phyloP scores from a whole-genome alignment of 2,329 filamentous ascomycete genomes.

The Diaporthe sp. region DNA sequence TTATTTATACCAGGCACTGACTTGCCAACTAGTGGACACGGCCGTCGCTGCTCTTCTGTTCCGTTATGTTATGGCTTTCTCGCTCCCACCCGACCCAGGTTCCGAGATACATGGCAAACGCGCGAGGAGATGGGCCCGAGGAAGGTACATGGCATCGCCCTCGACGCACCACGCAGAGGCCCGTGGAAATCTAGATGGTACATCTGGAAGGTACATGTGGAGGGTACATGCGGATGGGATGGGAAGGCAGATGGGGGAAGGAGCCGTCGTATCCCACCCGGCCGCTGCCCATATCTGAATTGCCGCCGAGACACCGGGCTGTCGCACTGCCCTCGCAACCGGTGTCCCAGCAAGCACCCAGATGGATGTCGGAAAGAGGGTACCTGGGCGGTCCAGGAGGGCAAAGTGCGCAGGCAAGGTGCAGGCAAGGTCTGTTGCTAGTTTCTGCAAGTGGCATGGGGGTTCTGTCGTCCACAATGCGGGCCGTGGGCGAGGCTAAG shows the following conservation, averaged over 20 bases:
- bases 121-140: slow-evolving; percentile 1
- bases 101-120: slow-evolving; percentile 4
- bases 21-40: slow-evolving; percentile 30
- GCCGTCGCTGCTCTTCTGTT: slow-evolving; percentile 15
- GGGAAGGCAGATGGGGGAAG: background rate
- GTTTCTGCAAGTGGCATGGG: slow-evolving; percentile 40
- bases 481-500: slow-evolving; percentile 33
- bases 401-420: background rate
- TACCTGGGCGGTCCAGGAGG: slow-evolving; percentile 1
- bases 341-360: background rate
- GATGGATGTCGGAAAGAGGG: slow-evolving; percentile 32
- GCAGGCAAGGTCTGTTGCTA: slow-evolving; percentile 33
- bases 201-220: background rate
- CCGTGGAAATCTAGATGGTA: background rate
- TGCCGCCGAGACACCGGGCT: slow-evolving; percentile 36
- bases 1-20: slow-evolving; percentile 40
- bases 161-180: background rate
- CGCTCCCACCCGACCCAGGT: slow-evolving; percentile 4
- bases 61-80: slow-evolving; percentile 23
- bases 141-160: slow-evolving; percentile 5
- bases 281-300: slow-evolving; percentile 20
- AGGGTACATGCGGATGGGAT: background rate
- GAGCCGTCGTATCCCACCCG: slow-evolving; percentile 15
- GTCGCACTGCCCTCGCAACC: slow-evolving; percentile 19
- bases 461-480: slow-evolving; percentile 17